A percentile compares a stretch with the other conserved stretches of the same genome.
phyloP scores from a whole-genome alignment of 1,284 basidiomycete genomes.

The Ganoderma leucocontextum region DNA sequence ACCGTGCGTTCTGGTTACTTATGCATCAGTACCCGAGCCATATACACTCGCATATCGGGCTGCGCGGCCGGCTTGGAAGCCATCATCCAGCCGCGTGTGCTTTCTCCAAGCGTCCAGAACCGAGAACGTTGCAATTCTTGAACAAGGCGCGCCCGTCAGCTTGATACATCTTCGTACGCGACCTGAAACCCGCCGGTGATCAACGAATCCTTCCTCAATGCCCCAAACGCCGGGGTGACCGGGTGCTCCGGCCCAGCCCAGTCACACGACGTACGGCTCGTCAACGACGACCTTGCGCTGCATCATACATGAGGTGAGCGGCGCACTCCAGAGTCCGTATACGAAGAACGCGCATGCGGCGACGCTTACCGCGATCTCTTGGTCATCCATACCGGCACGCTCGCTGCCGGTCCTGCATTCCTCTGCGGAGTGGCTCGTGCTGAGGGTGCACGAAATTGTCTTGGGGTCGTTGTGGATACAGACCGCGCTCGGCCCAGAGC shows the following conservation, averaged over 20 bases:
- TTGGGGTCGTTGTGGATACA: neutral
- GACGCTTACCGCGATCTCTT: neutral
- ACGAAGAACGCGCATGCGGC: too few species aligned
- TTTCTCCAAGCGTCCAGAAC: too few species aligned
- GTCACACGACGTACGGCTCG: neutral
- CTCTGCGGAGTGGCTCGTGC: neutral
- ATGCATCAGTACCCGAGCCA: neutral
- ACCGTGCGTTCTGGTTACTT: too few species aligned
- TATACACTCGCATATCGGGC: neutral
- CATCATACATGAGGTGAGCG: too few species aligned
- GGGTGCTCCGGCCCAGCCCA: neutral
- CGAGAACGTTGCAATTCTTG: neutral
- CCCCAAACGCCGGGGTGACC: too few species aligned
- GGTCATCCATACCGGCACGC: neutral
- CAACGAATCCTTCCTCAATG: neutral
- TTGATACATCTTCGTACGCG: neutral
- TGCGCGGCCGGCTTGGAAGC: too few species aligned
- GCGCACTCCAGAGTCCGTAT: too few species aligned
- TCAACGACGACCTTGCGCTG: slow-evolving; percentile 5
- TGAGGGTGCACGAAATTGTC: neutral
- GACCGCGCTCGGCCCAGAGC: neutral
- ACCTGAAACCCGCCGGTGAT: neutral
- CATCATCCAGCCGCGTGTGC: too few species aligned
- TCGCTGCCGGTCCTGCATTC: neutral
- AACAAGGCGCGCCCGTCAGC: neutral